These are phyloP conservation scores for Suillus fuscotomentosus DNA, from an alignment of 768 basidiomycete genomes.

Conservation along the genomic window DNA sequence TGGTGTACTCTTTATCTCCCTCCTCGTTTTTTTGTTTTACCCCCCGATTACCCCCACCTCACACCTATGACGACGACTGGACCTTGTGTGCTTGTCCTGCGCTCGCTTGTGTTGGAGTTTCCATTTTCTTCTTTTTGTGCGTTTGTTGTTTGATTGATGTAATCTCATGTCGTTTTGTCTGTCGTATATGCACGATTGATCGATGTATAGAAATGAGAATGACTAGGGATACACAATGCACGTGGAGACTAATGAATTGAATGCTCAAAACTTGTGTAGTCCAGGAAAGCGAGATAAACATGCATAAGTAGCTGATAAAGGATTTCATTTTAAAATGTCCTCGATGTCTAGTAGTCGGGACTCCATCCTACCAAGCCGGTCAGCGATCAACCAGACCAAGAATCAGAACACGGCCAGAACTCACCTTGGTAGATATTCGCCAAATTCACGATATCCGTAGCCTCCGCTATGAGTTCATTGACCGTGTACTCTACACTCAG, in stretches of 20 bases:
- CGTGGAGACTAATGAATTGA: neutral
- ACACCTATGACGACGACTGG: neutral
- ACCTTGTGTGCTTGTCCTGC: neutral
- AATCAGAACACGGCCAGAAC: conserved; percentile 18
- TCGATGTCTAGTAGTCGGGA: conserved; percentile 33
- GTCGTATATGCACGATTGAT: neutral
- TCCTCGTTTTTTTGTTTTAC: neutral
- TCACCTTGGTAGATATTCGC: conserved; percentile 76
- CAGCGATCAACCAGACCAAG: conserved; percentile 1
- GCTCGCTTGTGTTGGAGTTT: neutral
- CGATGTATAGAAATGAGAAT: conserved; percentile 5
- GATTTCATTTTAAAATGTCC: neutral
- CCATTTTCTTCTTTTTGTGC: neutral
- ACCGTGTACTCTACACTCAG: conserved; percentile 93
- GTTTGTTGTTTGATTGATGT: conserved; percentile 6
- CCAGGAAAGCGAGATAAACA: neutral
- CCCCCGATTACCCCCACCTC: neutral
- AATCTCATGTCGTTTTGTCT: conserved; percentile 6
- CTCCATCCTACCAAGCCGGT: conserved; percentile 38
- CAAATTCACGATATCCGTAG: conserved; percentile 74
- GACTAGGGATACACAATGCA: conserved; percentile 3
- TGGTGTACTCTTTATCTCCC: neutral
- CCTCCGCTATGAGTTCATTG: conserved; percentile 88
- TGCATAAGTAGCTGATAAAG: neutral
- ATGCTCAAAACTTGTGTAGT: neutral